A percentile compares a stretch with the other conserved stretches of the same genome.
These are phyloP conservation scores for Lipomyces starkeyi DNA, from an alignment of 805 yeast species.

Conservation along the genomic window DNA sequence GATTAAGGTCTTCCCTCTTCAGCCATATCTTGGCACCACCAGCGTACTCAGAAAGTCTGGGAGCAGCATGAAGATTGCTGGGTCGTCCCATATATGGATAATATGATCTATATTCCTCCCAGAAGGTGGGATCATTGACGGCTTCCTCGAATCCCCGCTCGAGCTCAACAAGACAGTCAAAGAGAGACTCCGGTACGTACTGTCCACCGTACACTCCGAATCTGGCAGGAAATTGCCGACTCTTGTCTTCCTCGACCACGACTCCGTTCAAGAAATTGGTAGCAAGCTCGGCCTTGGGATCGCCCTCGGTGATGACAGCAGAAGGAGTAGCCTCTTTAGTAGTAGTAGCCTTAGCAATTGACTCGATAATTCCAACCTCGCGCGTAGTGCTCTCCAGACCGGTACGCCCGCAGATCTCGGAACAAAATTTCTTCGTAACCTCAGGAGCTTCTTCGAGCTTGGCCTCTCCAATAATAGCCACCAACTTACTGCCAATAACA, in stretches of 20 bases:
- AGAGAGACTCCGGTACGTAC: conserved; percentile 95
- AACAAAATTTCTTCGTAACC: conserved; percentile 66
- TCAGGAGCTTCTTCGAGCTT: conserved; percentile 63
- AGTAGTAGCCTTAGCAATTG: conserved; percentile 38
- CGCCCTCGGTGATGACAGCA: conserved; percentile 45
- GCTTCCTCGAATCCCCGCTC: conserved; percentile 89
- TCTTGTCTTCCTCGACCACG: conserved; percentile 21
- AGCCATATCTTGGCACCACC: conserved; percentile 98
- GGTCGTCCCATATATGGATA: conserved; percentile 97
- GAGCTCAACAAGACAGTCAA: conserved; percentile 86
- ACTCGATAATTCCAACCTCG: conserved; percentile 44
- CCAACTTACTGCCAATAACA: conserved; percentile 89
- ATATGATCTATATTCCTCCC: conserved; percentile 86
- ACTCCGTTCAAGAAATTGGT: conserved; percentile 27
- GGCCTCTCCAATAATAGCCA: conserved; percentile 71
- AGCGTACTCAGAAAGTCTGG: conserved; percentile 82
- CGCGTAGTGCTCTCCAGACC: conserved; percentile 14
- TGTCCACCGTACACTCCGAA: conserved; percentile 99
- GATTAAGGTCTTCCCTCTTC: conserved; percentile 86
- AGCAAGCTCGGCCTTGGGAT: conserved; percentile 45
- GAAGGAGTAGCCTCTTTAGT: conserved; percentile 33
- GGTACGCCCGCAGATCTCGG: conserved; percentile 27
- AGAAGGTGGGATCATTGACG: conserved; percentile 84
- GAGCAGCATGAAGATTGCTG: conserved; percentile 88
- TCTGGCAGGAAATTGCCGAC: conserved; percentile 57